Percentiles rank a stretch among this genome's conserved stretches.
Evolutionary conservation across 148 eudicot species (phyloP).

Genomic region (Vaccinium vitisidaea): DNA sequence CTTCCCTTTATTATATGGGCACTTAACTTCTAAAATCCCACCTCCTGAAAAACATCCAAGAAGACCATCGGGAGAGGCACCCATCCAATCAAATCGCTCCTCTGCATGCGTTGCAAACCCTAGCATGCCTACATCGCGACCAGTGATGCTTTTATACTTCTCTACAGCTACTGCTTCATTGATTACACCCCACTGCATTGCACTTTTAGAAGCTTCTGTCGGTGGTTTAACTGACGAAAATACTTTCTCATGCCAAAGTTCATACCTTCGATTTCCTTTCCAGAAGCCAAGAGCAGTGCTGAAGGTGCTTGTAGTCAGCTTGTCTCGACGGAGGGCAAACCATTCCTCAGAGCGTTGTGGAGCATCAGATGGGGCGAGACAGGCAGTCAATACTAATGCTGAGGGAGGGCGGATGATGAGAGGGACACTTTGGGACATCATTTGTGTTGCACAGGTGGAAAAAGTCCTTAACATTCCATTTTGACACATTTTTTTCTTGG

Average conservation of each 20-base stretch:
- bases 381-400: conserved; percentile 29
- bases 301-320: conserved; percentile 81
- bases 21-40: conserved; percentile 90
- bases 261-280: conserved; percentile 77
- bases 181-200: conserved; percentile 90
- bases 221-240: conserved; percentile 33
- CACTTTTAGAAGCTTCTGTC: conserved; percentile 29
- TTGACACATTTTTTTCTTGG: conserved; percentile 25
- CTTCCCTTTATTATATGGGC: conserved; percentile 75
- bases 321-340: conserved; percentile 87
- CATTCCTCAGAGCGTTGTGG: conserved; percentile 90
- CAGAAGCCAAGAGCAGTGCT: conserved; percentile 88
- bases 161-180: conserved; percentile 74
- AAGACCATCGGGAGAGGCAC: conserved; percentile 94
- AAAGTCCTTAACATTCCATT: conserved; percentile 35
- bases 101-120: conserved; percentile 84
- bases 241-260: conserved; percentile 89
- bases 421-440: conserved; percentile 25
- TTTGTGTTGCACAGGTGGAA: conserved; percentile 37
- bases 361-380: conserved; percentile 43
- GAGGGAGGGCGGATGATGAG: conserved; percentile 25
- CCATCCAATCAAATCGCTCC: conserved; percentile 65
- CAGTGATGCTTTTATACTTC: conserved; percentile 74
- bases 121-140: conserved; percentile 59
- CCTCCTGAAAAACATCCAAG: conserved; percentile 56